Evolutionary conservation across 768 basidiomycete genomes (phyloP), one percentile per base, ranked within the genome.

Genomic region (Postia placenta): DNA sequence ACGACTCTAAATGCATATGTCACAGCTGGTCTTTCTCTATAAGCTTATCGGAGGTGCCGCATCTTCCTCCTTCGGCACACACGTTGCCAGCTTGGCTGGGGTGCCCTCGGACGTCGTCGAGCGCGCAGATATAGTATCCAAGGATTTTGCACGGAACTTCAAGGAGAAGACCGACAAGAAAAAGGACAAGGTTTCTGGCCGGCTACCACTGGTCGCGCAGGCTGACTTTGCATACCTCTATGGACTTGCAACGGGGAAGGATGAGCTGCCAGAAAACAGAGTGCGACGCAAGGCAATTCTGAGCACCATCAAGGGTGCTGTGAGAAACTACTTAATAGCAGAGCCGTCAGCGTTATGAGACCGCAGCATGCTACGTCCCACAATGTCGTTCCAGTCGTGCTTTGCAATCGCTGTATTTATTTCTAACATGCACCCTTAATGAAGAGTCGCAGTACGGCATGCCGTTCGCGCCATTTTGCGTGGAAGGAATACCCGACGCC

Each of bases 41-140:
- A 96, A 97, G 70, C 81, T 98, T 26, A 80, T 94, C 41, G 80
- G 85, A 25, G 90, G 90, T 12, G 83, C 82, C n/a, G 90, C 92
- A 0, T 79, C 82, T 27, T 89, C 86, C 15, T 92, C 92, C 0
- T 94, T 94, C 59, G 92, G 91, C 7, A 92, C 92, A 1, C 92
- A 95, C 61, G 95, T 98, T 37, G 96, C 96, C 24, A 88, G 85
- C 56, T 76, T 99, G 39, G 96, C 95, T 3, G 96, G 95, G 4
- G 92, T 98, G 0, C 92, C 93, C 1, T 62, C 75, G 12, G 74
- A 78, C 6, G 89, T 99, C 14, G 92, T 99, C 35, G 75, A 86
- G 51, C 81, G 96, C 3, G 96, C 96, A 3, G 92, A 93, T 55
- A 66, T 79, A 22, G 80, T 98, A 41, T 96, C 94, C 12, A 79